Evolutionary conservation across 768 basidiomycete species (phyloP), one percentile per base, ranked within the genome.

Genomic region (Suillus americanus): DNA sequence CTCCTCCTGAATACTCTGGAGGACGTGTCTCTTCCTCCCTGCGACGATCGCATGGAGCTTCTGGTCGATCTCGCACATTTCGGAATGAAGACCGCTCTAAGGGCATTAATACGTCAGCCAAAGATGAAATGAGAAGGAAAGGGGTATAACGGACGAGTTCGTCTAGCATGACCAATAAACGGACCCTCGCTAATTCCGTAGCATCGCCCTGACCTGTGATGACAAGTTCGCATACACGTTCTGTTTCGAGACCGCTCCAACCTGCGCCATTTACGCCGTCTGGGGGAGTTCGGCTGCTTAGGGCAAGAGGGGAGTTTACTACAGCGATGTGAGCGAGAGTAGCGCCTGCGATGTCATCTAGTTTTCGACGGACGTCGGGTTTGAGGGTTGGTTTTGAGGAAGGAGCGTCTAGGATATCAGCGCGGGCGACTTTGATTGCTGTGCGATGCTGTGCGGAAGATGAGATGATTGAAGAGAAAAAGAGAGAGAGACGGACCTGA

Each of bases 1-100:
- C 76, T 98, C 95, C 77, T 98, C 95, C 74, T 97, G 94, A 59
- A 99, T 97, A 9, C 90, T 83, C 76, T 99, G 97, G 41, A 99
- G 81, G 38, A 90, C 84, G 65, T 83, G 82, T 55, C 96, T 90
- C 77, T 97, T 97, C 64, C 94, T 88, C 45, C 93, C 94, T 23
- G 94, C 92, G 66, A 97, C 84, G 74, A 97, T 94, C 46, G 89
- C 86, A 75, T 97, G 96, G 2, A 99, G 79, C 73, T 97, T 96
- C 77, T 93, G 92, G 75, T 98, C 97, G 68, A 99, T 92, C 77
- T 98, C 96, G 78, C 92, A 91, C 37, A 86, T 77, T 74, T 98
- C 97, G 12, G 94, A 86, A 72, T 97, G 94, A 12, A 99, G 80
- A 23, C 96, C 96, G 75, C 88, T 92, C 95, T 97, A 70, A 28